Percentiles rank a stretch among this genome's conserved stretches.
phyloP scores from a whole-genome alignment of 345 rosid genomes.

The Heritiera littoralis region DNA sequence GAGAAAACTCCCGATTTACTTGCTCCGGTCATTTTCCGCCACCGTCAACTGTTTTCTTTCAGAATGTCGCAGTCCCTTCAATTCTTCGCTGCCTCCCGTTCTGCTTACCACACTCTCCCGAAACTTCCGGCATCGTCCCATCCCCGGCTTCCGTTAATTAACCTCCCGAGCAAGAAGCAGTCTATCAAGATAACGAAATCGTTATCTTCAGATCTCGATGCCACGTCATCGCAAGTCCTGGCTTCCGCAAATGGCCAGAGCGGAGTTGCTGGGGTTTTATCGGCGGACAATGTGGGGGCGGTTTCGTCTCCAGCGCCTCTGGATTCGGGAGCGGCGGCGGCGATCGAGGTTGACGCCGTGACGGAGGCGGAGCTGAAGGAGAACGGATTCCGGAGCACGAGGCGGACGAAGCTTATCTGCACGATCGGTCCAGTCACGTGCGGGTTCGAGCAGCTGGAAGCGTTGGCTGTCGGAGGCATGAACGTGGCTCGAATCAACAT shows the following conservation, averaged over 20 bases:
- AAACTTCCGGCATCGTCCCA: conserved; percentile 37
- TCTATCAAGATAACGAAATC: conserved; percentile 26
- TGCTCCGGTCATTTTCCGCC: background rate
- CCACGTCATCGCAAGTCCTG: conserved; percentile 45
- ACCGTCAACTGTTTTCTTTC: conserved; percentile 16
- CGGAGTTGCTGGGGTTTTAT: conserved; percentile 1
- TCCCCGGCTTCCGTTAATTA: conserved; percentile 34
- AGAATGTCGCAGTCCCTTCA: conserved; percentile 75
- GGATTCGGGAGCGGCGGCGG: conserved; percentile 31
- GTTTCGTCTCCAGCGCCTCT: background rate
- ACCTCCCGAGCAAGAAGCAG: background rate
- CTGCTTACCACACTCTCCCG: conserved; percentile 41
- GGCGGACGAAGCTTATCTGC: conserved; percentile 94
- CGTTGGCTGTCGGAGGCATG: conserved; percentile 96
- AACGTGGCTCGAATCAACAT: conserved; percentile 93
- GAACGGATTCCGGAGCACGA: conserved; percentile 98
- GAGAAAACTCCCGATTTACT: background rate
- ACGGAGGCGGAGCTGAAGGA: conserved; percentile 94
- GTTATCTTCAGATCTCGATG: conserved; percentile 51
- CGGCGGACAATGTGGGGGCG: background rate
- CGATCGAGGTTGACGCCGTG: conserved; percentile 82
- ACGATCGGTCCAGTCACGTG: conserved; percentile 94
- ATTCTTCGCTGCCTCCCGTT: conserved; percentile 46
- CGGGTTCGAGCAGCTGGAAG: conserved; percentile 85
- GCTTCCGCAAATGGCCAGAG: conserved; percentile 59